Conservation (phyloP, 306 rosid genomes). For the Potentilla sterilis region DNA sequence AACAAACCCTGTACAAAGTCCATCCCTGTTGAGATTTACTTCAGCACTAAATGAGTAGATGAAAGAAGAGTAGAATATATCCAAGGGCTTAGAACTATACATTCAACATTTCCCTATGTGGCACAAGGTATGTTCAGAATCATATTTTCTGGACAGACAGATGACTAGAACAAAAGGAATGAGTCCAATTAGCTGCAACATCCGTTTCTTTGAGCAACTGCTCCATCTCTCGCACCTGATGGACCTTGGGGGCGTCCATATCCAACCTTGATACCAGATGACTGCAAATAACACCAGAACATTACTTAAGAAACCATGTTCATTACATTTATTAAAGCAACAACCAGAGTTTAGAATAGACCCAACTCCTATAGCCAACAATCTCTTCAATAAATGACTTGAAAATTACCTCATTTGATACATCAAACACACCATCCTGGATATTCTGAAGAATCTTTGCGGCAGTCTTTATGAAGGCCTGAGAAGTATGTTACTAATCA, state of each 20-base stretch:
- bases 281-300: constrained; percentile 44
- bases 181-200: constrained; percentile 66
- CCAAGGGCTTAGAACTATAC: constrained; percentile 49
- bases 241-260: constrained; percentile 77
- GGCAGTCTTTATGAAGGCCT: constrained; percentile 90
- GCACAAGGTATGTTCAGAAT: constrained; percentile 33
- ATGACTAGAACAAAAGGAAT: constrained; percentile 25
- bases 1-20: background rate
- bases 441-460: constrained; percentile 91
- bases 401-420: constrained; percentile 79
- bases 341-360: background rate
- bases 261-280: constrained; percentile 86
- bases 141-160: constrained; percentile 23
- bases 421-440: constrained; percentile 89
- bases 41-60: background rate
- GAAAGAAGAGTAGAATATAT: constrained; percentile 23
- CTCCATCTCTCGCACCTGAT: constrained; percentile 70
- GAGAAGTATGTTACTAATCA: constrained; percentile 22
- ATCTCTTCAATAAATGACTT: background rate
- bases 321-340: constrained; percentile 4
- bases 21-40: background rate
- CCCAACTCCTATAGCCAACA: constrained; percentile 3
- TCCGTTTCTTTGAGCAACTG: constrained; percentile 62
- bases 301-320: background rate
- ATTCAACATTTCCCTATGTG: constrained; percentile 35